Evolutionary conservation across 2,329 filamentous ascomycete genomes (phyloP).

Genomic region (Aspergillus spinulosporus): DNA sequence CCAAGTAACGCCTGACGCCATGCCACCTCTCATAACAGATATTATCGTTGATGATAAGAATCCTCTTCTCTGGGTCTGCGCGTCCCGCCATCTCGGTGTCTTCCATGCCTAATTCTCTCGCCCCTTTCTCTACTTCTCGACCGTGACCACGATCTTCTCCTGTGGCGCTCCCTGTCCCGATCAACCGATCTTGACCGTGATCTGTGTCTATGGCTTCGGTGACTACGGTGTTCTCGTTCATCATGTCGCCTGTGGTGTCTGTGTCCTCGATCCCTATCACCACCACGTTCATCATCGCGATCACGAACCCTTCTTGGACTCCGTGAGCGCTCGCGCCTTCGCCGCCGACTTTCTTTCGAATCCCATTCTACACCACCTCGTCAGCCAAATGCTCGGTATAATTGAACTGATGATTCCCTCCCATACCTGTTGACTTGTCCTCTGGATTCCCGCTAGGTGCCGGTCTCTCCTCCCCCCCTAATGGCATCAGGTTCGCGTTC

Average conservation of each 20-base stretch:
- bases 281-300: slow-evolving; percentile 30
- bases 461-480: slow-evolving; percentile 49
- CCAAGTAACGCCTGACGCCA: slow-evolving; percentile 19
- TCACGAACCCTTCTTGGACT: slow-evolving; percentile 35
- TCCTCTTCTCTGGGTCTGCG: slow-evolving; percentile 29
- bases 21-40: slow-evolving; percentile 1
- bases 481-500: slow-evolving; percentile 64
- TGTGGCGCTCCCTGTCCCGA: slow-evolving; percentile 17
- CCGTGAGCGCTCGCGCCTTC: slow-evolving; percentile 35
- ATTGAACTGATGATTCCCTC: slow-evolving; percentile 22
- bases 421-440: slow-evolving; percentile 25
- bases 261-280: slow-evolving; percentile 40
- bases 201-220: slow-evolving; percentile 36
- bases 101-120: slow-evolving; percentile 26
- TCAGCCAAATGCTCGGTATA: slow-evolving; percentile 22
- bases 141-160: slow-evolving; percentile 30
- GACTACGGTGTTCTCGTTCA: slow-evolving; percentile 34
- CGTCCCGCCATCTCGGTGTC: slow-evolving; percentile 29
- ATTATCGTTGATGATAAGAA: slow-evolving; percentile 25
- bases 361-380: slow-evolving; percentile 27
- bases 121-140: slow-evolving; percentile 33
- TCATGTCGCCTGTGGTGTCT: slow-evolving; percentile 43
- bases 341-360: slow-evolving; percentile 25
- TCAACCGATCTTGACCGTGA: slow-evolving; percentile 33
- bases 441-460: neutral